A percentile compares a stretch with the other conserved stretches of the same genome.
Conservation (phyloP, 345 rosid species). For the Odontarrhena argentea region DNA sequence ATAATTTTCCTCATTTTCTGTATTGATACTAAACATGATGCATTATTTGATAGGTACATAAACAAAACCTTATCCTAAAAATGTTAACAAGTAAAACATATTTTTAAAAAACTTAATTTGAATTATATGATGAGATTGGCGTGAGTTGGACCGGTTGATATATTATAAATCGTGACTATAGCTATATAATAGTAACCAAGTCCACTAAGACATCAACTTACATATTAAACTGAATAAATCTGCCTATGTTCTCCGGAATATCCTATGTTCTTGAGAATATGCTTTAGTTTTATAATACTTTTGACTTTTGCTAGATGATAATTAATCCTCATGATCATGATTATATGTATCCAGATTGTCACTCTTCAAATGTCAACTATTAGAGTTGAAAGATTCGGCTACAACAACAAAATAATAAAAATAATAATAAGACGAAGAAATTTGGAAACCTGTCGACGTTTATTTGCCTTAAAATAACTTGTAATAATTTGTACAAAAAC, state of each 20-base stretch:
- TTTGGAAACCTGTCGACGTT: background rate
- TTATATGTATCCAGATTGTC: conserved; percentile 26
- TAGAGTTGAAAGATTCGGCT: conserved; percentile 27
- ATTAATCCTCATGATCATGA: conserved; percentile 24
- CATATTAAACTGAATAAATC: background rate
- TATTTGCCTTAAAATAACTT: conserved; percentile 6
- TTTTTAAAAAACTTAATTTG: background rate
- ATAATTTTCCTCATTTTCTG: background rate
- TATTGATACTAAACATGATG: background rate
- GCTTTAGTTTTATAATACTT: conserved; percentile 23
- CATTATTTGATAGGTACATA: too few relatives aligned
- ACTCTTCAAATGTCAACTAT: conserved; percentile 30
- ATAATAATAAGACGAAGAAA: background rate
- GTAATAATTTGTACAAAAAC: background rate
- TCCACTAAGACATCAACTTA: conserved; percentile 7
- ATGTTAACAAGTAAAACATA: background rate
- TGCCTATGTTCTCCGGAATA: conserved; percentile 28
- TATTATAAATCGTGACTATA: too few relatives aligned
- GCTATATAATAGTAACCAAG: conserved; percentile 12
- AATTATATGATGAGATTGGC: background rate
- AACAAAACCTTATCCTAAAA: background rate
- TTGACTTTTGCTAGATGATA: conserved; percentile 32
- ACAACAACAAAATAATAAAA: background rate
- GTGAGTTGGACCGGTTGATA: conserved; percentile 5
- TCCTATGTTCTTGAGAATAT: conserved; percentile 31